Evolutionary conservation across 768 basidiomycete genomes (phyloP).

Genomic region (Mycena amicta): DNA sequence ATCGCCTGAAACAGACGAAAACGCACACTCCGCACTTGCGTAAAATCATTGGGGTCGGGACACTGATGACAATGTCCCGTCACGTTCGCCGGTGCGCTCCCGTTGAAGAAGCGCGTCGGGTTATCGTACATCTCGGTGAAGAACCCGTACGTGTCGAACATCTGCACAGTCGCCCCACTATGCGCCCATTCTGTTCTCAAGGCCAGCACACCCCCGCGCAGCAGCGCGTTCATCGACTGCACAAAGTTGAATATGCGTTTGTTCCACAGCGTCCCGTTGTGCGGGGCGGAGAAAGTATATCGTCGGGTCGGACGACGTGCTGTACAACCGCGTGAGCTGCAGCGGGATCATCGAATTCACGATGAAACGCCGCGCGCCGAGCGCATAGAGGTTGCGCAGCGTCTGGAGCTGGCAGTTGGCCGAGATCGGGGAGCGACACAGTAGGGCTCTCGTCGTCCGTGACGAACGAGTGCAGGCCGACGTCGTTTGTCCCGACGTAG

Average conservation of each 20-base stretch:
- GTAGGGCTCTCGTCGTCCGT: constrained; percentile 16
- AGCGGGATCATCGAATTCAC: constrained; percentile 27
- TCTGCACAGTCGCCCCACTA: constrained; percentile 11
- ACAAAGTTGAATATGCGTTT: constrained; percentile 27
- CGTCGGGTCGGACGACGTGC: constrained; percentile 19
- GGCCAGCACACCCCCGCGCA: constrained; percentile 18
- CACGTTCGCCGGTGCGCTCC: constrained; percentile 25
- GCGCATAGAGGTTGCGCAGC: constrained; percentile 18
- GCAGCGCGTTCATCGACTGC: constrained; percentile 21
- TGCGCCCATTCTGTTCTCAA: constrained; percentile 22
- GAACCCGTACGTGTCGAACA: constrained; percentile 26
- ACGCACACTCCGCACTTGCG: constrained; percentile 16
- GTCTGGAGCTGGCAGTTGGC: constrained; percentile 24
- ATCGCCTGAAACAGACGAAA: background rate
- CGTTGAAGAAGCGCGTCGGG: constrained; percentile 26
- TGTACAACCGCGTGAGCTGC: constrained; percentile 22
- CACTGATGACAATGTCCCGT: constrained; percentile 28
- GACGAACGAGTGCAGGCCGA: constrained; percentile 23
- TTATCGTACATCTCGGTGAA: constrained; percentile 27
- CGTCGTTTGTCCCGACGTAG: constrained; percentile 27
- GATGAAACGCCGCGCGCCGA: constrained; percentile 28
- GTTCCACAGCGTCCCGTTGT: constrained; percentile 26
- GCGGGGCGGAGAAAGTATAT: constrained; percentile 24
- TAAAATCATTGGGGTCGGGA: constrained; percentile 19
- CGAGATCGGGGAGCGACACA: constrained; percentile 20